Base-by-base conservation (phyloP, 2,329 filamentous ascomycete species). In the Stachybotrys echinatus region DNA sequence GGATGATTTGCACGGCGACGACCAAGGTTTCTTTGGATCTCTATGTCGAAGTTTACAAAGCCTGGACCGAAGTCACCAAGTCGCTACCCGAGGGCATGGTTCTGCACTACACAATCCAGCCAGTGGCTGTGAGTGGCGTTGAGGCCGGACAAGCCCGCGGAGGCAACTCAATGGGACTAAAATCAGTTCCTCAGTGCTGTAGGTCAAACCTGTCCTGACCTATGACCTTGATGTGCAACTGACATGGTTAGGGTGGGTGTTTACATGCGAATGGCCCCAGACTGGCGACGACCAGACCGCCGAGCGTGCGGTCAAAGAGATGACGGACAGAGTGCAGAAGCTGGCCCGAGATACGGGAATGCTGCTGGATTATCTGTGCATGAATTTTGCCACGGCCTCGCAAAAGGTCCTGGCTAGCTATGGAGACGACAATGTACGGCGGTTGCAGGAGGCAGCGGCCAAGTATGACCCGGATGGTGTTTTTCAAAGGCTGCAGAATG, bases 391-490 rank as follows among this genome's bases (percentile, higher is more conserved):
- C 1, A 23, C 42, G 64, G 62, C 7, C 52, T 55, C 19, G 10
- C 72, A 75, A 55, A 57, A 68, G 40, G 66, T 71, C 1, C 61
- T 74, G n/a, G 42, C 49, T 6, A 58, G 67, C 4, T 74, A 74
- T 48, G 71, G 71, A 0, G 27, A 54, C 27, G 52, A 61, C 23
- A 74, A 65, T 21, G 44, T 63, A n/a, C 50, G 56, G 5, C 59
- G 55, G 18, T 44, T 70, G 37, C 57, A 48, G 47, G 20, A 31
- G 2, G 50, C 60, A 4, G 58, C 61, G 1, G 45, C 44, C 18
- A 59, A 56, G 45, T 68, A 59, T 19, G 67, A 70, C 49, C 60
- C 62, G 1, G 27, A 55, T 6, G 57, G 56, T 2, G 34, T 58
- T 18, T 57, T 69, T 3, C 55, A 60, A 44, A 56, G 54, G 23